Percentiles rank a stretch among this genome's conserved stretches.
Evolutionary conservation across 441 rosid genomes (phyloP).

Genomic region (Gossypium davidsonii): DNA sequence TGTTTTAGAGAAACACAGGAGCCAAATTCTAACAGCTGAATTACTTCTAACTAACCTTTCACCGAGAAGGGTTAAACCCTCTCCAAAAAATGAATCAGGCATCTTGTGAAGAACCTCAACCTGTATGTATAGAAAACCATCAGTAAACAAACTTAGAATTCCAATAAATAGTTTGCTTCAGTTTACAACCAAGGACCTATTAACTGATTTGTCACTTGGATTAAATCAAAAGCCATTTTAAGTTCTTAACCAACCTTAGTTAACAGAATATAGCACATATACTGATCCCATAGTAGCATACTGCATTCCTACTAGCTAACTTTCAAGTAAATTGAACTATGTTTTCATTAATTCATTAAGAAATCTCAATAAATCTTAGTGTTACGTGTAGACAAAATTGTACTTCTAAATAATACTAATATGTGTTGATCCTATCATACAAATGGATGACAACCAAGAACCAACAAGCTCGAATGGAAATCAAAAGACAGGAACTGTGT

Average conservation of each 20-base stretch:
- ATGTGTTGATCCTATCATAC: background rate
- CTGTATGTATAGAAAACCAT: slow-evolving; percentile 25
- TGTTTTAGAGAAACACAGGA: background rate
- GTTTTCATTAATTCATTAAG: background rate
- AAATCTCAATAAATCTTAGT: background rate
- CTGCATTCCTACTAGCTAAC: background rate
- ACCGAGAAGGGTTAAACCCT: slow-evolving; percentile 85
- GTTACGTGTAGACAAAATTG: background rate
- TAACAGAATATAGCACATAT: background rate
- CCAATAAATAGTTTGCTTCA: background rate
- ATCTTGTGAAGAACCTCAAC: slow-evolving; percentile 55
- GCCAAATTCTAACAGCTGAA: slow-evolving; percentile 1
- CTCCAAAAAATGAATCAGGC: slow-evolving; percentile 69
- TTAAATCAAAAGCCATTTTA: background rate
- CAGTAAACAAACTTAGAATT: background rate
- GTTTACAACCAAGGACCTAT: background rate
- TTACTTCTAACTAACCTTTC: slow-evolving; percentile 44
- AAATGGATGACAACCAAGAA: background rate
- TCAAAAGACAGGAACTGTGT: slow-evolving; percentile 12
- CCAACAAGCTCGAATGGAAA: background rate
- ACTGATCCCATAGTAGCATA: background rate
- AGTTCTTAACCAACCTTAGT: background rate
- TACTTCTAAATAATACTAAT: background rate
- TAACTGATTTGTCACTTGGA: background rate
- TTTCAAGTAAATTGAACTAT: background rate